phyloP scores from a whole-genome alignment of 2,329 filamentous ascomycete genomes.

The Tolypocladium sp. region DNA sequence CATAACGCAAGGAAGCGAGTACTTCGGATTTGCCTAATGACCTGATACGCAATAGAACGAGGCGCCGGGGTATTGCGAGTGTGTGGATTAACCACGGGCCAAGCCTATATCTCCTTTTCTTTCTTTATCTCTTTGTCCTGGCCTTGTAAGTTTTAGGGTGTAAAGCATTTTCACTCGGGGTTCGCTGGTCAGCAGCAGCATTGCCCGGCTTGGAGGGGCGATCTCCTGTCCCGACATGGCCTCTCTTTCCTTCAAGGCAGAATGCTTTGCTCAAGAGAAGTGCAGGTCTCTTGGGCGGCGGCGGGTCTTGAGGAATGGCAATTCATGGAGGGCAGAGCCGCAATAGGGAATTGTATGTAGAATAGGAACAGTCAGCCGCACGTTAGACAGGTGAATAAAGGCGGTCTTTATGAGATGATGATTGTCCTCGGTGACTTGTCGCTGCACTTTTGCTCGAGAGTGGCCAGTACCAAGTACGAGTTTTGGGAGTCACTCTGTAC shows the following conservation, averaged over 20 bases:
- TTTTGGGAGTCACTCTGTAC: no score
- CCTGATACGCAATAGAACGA: conserved; percentile 1
- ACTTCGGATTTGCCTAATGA: conserved; percentile 86
- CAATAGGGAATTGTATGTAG: conserved; percentile 9
- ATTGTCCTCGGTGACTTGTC: not conserved
- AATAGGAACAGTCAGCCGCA: conserved; percentile 1
- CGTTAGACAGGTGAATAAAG: not conserved
- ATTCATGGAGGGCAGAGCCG: conserved; percentile 4
- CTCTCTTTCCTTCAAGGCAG: not conserved
- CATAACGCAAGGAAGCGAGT: conserved; percentile 96
- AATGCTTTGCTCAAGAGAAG: conserved; percentile 14
- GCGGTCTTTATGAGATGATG: not conserved
- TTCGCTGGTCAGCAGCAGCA: not conserved
- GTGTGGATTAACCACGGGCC: not conserved
- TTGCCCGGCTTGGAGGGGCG: not conserved
- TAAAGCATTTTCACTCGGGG: not conserved
- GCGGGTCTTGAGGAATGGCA: conserved; percentile 3
- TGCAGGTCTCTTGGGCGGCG: conserved; percentile 20
- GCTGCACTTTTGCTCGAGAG: no score
- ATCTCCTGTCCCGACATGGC: not conserved
- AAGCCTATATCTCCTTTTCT: not conserved
- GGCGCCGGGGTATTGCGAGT: conserved; percentile 4
- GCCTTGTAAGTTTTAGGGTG: not conserved
- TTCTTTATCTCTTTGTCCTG: not conserved
- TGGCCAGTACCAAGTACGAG: no score